phyloP scores from a whole-genome alignment of 106 monocot genomes.

The Alisma plantagoaquatica region DNA sequence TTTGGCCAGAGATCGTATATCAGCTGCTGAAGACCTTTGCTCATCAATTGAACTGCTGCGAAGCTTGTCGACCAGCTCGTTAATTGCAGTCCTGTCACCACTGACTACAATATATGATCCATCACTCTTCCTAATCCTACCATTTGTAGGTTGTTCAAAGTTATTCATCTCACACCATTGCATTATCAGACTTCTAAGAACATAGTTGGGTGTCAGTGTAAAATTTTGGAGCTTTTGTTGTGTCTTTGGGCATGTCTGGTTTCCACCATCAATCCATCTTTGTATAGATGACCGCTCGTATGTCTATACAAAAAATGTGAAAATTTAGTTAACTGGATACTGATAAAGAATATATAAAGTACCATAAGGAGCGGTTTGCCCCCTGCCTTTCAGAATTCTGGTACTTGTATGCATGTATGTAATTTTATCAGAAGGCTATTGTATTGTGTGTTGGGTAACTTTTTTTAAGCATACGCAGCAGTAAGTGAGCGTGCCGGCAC shows the following conservation, averaged over 20 bases:
- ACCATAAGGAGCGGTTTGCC: too few relatives aligned
- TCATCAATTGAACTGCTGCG: constrained; percentile 20
- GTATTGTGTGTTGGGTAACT: too few relatives aligned
- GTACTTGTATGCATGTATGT: too few relatives aligned
- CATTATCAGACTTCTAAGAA: constrained; percentile 36
- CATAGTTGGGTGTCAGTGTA: constrained; percentile 41
- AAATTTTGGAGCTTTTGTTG: constrained; percentile 28
- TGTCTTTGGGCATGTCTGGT: constrained; percentile 44
- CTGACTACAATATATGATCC: constrained; percentile 6
- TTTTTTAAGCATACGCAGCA: too few relatives aligned
- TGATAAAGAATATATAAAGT: too few relatives aligned
- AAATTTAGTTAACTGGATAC: too few relatives aligned
- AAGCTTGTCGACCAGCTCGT: constrained; percentile 24
- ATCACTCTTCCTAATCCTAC: constrained; percentile 22
- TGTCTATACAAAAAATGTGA: constrained; percentile 21
- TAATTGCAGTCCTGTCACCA: neutral
- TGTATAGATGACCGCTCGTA: constrained; percentile 49
- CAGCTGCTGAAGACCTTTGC: constrained; percentile 62
- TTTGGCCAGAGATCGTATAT: constrained; percentile 56
- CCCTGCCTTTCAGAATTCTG: too few relatives aligned
- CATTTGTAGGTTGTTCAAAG: constrained; percentile 24
- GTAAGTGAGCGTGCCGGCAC: too few relatives aligned
- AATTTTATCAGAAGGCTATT: too few relatives aligned
- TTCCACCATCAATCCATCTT: constrained; percentile 46
- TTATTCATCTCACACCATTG: constrained; percentile 49